Percentiles rank a stretch among this genome's conserved stretches.
Evolutionary conservation across 2,329 filamentous ascomycete genomes (phyloP).

Genomic region (Paracoccidioides lutzii): DNA sequence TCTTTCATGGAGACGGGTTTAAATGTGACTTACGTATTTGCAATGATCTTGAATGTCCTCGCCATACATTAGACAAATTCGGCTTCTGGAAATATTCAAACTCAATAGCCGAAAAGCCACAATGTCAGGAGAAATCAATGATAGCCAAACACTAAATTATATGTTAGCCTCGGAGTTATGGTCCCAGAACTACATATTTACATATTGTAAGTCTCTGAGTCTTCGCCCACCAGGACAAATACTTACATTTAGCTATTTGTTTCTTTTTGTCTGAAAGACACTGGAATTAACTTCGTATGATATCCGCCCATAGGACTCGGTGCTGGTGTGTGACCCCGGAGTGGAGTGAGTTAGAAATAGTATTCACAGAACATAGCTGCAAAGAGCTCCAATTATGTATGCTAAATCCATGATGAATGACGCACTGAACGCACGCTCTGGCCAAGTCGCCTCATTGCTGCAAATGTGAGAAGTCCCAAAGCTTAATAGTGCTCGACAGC

Average conservation of each 20-base stretch:
- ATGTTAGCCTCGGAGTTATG: background rate
- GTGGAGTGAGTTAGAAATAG: background rate
- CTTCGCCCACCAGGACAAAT: background rate
- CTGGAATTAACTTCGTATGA: background rate
- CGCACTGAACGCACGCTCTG: no score
- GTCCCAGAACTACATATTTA: background rate
- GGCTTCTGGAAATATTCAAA: background rate
- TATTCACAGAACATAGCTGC: background rate
- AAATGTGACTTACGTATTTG: background rate
- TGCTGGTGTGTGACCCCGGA: no score
- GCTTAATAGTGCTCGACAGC: background rate
- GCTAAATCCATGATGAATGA: background rate
- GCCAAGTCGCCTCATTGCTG: background rate
- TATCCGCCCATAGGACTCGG: background rate
- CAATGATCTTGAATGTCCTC: background rate
- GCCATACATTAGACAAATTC: background rate
- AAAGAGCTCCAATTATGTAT: background rate
- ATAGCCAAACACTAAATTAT: background rate
- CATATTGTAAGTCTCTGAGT: background rate
- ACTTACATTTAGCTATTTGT: background rate
- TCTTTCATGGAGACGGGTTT: background rate
- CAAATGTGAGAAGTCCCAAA: background rate
- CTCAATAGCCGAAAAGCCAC: background rate
- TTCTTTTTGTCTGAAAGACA: background rate
- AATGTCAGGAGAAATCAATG: background rate